Percentiles rank a stretch among this genome's conserved stretches.
These are phyloP conservation scores for Tolypocladium amazonense DNA, from an alignment of 2,329 filamentous ascomycete species.

Conservation along the genomic window DNA sequence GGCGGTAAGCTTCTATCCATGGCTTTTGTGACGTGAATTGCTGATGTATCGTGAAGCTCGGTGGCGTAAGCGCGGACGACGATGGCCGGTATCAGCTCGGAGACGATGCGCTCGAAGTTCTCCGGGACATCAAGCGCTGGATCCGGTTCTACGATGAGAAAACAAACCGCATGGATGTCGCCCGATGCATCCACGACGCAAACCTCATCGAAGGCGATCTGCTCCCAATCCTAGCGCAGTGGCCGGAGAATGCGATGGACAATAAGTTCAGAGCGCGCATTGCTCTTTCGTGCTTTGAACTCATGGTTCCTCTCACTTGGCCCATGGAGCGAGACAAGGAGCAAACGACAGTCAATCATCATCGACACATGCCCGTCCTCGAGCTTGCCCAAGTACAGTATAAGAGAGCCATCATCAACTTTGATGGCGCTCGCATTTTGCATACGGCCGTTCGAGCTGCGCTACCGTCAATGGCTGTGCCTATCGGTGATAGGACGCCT, in stretches of 20 bases:
- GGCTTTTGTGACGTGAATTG: background rate
- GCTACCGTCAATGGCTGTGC: conserved; percentile 73
- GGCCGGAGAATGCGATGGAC: conserved; percentile 62
- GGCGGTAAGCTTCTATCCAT: conserved; percentile 51
- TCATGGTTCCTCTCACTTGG: conserved; percentile 91
- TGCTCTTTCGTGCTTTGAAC: conserved; percentile 76
- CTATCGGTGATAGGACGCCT: conserved; percentile 61
- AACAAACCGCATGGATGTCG: conserved; percentile 87
- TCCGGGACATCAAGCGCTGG: conserved; percentile 93
- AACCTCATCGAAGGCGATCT: conserved; percentile 88
- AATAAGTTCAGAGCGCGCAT: conserved; percentile 69
- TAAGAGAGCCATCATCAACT: conserved; percentile 80
- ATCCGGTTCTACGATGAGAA: conserved; percentile 90
- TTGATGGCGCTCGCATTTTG: conserved; percentile 65
- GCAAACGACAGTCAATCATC: conserved; percentile 84
- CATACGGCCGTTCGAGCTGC: conserved; percentile 72
- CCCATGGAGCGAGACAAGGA: conserved; percentile 71
- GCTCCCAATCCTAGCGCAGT: conserved; percentile 75
- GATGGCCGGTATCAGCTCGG: conserved; percentile 79
- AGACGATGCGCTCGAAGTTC: conserved; percentile 82
- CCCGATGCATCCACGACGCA: conserved; percentile 80
- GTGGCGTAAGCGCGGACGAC: conserved; percentile 69
- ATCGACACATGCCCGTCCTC: conserved; percentile 81
- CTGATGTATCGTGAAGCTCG: conserved; percentile 48
- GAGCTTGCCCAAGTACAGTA: conserved; percentile 82